Percentiles rank a stretch among this genome's conserved stretches.
Conservation (phyloP, 352 stramenopile species). For the Phytophthora pisi region DNA sequence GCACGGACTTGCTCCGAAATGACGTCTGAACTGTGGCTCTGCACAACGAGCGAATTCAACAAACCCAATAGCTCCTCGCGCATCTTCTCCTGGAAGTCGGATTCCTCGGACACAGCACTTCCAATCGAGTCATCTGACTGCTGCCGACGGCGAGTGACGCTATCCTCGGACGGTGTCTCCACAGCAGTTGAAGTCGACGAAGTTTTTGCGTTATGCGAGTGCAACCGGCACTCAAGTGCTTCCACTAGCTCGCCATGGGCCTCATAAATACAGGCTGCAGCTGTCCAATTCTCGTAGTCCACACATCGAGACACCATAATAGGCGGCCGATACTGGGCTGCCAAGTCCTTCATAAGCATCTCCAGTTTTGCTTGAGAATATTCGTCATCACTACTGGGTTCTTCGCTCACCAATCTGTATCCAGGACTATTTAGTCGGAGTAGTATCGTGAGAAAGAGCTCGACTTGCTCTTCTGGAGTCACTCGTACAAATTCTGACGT, state of each 20-base stretch:
- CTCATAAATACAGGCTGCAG: constrained; percentile 79
- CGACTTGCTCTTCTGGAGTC: constrained; percentile 60
- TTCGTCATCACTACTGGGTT: constrained; percentile 10
- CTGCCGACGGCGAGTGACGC: constrained; percentile 39
- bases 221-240: constrained; percentile 82
- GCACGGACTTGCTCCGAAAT: constrained; percentile 54
- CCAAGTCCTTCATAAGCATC: constrained; percentile 55
- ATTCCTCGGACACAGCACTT: constrained; percentile 41
- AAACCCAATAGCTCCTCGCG: constrained; percentile 68
- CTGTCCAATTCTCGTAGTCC: constrained; percentile 85
- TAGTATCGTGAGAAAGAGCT: constrained; percentile 79
- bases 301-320: constrained; percentile 80
- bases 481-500: constrained; percentile 53
- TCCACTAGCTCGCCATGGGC: constrained; percentile 81
- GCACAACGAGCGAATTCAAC: constrained; percentile 67
- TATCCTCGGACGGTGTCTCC: constrained; percentile 9
- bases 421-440: constrained; percentile 54
- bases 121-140: constrained; percentile 30
- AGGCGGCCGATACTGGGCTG: constrained; percentile 72
- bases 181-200: constrained; percentile 8
- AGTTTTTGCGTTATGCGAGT: constrained; percentile 56
- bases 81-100: constrained; percentile 60
- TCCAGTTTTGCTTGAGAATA: constrained; percentile 68
- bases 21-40: constrained; percentile 37
- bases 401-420: constrained; percentile 1